Percentiles rank a stretch among this genome's conserved stretches.
These are phyloP conservation scores for Aspergillus persii DNA, from an alignment of 2,329 filamentous ascomycete species.

Conservation along the genomic window DNA sequence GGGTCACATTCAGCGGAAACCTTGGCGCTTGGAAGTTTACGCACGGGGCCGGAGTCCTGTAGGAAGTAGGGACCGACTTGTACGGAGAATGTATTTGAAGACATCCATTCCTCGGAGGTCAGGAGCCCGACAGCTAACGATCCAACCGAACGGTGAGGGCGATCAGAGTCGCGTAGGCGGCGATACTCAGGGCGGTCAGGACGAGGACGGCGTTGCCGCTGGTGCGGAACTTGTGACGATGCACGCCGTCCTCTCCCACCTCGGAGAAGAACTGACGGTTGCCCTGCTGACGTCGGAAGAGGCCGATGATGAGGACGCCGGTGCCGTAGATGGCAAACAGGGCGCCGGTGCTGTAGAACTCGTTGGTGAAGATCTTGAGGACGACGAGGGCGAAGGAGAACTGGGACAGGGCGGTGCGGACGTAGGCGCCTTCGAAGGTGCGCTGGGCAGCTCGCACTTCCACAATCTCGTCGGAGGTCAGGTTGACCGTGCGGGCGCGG, in stretches of 20 bases:
- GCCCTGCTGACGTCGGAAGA: conserved; percentile 85
- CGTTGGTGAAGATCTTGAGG: conserved; percentile 91
- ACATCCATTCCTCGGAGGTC: background rate
- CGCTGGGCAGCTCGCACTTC: conserved; percentile 93
- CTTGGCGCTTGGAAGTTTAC: conserved; percentile 34
- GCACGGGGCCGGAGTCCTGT: conserved; percentile 20
- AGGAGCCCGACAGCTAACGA: conserved; percentile 15
- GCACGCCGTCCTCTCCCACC: conserved; percentile 57
- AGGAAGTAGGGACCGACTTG: conserved; percentile 7
- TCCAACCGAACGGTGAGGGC: conserved; percentile 56
- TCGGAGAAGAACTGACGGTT: conserved; percentile 84
- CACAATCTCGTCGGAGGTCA: conserved; percentile 82
- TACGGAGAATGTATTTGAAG: background rate
- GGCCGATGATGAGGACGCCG: conserved; percentile 75
- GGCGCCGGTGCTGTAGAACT: conserved; percentile 97
- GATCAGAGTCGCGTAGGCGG: conserved; percentile 60
- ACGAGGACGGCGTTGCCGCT: conserved; percentile 65
- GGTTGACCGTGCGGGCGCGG: conserved; percentile 75
- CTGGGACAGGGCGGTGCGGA: conserved; percentile 88
- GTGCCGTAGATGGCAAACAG: conserved; percentile 90
- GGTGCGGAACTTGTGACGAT: conserved; percentile 62
- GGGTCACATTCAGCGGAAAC: conserved; percentile 17
- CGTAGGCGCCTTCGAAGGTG: conserved; percentile 96
- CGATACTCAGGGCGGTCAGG: conserved; percentile 60
- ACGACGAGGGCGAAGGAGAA: conserved; percentile 95